Evolutionary conservation across 2,329 filamentous ascomycete species (phyloP).

Genomic region (Trichoderma endophyticum): DNA sequence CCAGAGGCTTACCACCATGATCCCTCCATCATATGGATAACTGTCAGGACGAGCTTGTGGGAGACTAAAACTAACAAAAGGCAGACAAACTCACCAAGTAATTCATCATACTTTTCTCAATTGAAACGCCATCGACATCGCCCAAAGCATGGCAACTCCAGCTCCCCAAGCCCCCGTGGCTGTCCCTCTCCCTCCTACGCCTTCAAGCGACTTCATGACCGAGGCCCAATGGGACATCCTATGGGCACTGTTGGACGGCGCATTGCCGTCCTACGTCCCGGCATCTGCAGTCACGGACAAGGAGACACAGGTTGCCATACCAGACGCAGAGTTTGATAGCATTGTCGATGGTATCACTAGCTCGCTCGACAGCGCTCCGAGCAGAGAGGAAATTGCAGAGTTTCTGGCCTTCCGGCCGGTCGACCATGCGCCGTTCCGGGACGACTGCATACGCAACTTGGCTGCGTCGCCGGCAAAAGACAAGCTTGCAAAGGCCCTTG

Average conservation of each 20-base stretch:
- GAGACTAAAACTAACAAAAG: neutral
- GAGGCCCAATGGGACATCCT: slow-evolving; percentile 53
- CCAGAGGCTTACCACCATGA: neutral
- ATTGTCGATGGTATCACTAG: slow-evolving; percentile 40
- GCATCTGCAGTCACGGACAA: slow-evolving; percentile 39
- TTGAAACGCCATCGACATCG: neutral
- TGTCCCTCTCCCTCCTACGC: slow-evolving; percentile 27
- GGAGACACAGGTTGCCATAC: slow-evolving; percentile 42
- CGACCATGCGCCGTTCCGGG: slow-evolving; percentile 51
- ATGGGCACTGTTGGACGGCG: slow-evolving; percentile 54
- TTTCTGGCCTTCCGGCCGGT: slow-evolving; percentile 53
- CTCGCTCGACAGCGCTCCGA: slow-evolving; percentile 38
- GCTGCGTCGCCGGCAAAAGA: slow-evolving; percentile 35
- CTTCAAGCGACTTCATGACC: slow-evolving; percentile 39
- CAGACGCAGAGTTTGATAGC: slow-evolving; percentile 48
- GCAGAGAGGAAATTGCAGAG: slow-evolving; percentile 44
- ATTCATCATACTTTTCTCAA: neutral
- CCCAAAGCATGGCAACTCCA: slow-evolving; percentile 14
- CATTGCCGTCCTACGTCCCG: slow-evolving; percentile 57
- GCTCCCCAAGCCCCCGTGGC: slow-evolving; percentile 14
- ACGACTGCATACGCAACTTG: slow-evolving; percentile 45
- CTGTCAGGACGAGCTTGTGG: neutral
- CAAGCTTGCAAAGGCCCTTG: slow-evolving; percentile 40
- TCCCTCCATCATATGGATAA: neutral
- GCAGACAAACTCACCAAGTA: neutral